Conservation (phyloP, 768 basidiomycete genomes). For the Serendipita indica region DNA sequence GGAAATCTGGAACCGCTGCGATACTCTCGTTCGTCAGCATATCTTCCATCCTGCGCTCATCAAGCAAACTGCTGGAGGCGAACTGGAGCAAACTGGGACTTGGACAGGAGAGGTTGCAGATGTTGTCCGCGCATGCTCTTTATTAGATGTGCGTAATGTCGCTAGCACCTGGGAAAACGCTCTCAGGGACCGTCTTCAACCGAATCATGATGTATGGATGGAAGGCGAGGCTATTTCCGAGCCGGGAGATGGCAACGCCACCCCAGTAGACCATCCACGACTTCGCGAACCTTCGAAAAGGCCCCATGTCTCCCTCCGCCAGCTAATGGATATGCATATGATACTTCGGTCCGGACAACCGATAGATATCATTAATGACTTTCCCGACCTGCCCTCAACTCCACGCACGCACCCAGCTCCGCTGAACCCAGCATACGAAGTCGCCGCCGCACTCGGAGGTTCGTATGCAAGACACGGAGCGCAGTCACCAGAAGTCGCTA, state of each 20-base stretch:
- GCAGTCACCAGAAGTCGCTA: background rate
- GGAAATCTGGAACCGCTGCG: conserved; percentile 54
- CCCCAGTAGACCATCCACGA: conserved; percentile 7
- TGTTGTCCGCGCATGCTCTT: conserved; percentile 51
- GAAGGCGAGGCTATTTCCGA: conserved; percentile 1
- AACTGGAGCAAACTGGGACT: conserved; percentile 60
- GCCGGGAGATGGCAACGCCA: background rate
- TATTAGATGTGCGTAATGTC: conserved; percentile 49
- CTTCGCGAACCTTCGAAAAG: conserved; percentile 7
- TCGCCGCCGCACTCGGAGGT: conserved; percentile 1
- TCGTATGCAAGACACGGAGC: background rate
- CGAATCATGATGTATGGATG: background rate
- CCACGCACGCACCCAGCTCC: conserved; percentile 19
- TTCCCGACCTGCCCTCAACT: conserved; percentile 23
- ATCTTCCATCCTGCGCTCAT: conserved; percentile 61
- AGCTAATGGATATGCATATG: conserved; percentile 59
- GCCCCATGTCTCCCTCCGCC: conserved; percentile 46
- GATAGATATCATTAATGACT: conserved; percentile 40
- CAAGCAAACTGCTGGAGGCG: conserved; percentile 45
- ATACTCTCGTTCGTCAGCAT: conserved; percentile 58
- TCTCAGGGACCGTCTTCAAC: background rate
- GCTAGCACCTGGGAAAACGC: conserved; percentile 16
- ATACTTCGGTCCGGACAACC: conserved; percentile 58
- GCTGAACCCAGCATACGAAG: conserved; percentile 18
- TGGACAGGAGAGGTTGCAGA: conserved; percentile 41